phyloP scores from a whole-genome alignment of 1,284 basidiomycete genomes.

The Moesziomyces globuligerus region DNA sequence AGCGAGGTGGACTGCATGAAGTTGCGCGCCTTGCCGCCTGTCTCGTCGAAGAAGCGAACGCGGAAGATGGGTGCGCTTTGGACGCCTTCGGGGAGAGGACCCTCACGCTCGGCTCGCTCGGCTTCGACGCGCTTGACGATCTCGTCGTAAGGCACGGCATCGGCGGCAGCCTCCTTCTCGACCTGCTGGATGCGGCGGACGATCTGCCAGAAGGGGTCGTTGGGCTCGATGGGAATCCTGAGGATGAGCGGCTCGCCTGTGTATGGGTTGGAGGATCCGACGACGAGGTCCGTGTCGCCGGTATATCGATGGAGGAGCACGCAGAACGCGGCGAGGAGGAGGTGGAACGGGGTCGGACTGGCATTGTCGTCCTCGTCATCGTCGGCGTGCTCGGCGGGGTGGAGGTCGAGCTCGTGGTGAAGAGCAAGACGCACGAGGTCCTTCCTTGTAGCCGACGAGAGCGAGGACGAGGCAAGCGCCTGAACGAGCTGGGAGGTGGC shows the following conservation, averaged over 20 bases:
- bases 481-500: constrained; percentile 67
- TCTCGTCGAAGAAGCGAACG: constrained; percentile 95
- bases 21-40: constrained; percentile 72
- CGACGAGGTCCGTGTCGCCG: constrained; percentile 91
- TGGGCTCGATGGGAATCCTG: constrained; percentile 83
- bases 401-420: constrained; percentile 80
- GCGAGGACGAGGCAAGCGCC: constrained; percentile 55
- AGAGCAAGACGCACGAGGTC: constrained; percentile 69
- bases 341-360: constrained; percentile 84
- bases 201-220: constrained; percentile 90
- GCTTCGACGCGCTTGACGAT: constrained; percentile 73
- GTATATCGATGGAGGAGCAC: constrained; percentile 94
- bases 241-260: constrained; percentile 84
- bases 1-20: constrained; percentile 71
- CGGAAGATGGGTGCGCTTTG: constrained; percentile 76
- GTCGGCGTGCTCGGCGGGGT: constrained; percentile 70
- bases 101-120: constrained; percentile 50
- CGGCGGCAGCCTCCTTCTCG: constrained; percentile 83
- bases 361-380: constrained; percentile 44
- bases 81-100: constrained; percentile 42
- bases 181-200: constrained; percentile 85
- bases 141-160: constrained; percentile 83
- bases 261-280: constrained; percentile 82
- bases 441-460: constrained; percentile 49
- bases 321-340: constrained; percentile 88